A percentile compares a stretch with the other conserved stretches of the same genome.
Evolutionary conservation across 2,329 filamentous ascomycete species (phyloP).

Genomic region (Endothia cerciana): DNA sequence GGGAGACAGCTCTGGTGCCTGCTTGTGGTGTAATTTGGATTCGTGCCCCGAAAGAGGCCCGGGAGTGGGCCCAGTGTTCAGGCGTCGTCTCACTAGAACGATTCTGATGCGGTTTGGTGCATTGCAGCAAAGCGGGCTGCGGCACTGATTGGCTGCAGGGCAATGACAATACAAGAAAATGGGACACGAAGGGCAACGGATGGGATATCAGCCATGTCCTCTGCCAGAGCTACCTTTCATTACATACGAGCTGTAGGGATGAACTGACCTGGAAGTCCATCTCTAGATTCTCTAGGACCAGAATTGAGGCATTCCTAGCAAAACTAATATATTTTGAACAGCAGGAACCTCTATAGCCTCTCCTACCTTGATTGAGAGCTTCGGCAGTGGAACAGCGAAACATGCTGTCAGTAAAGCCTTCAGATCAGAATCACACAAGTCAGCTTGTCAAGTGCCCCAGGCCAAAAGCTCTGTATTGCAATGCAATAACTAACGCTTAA

Average conservation of each 20-base stretch:
- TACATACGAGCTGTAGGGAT: no score
- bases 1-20: no score
- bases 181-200: no score
- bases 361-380: background rate
- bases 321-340: background rate
- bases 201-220: background rate
- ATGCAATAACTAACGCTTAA: no score
- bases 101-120: conserved; percentile 5
- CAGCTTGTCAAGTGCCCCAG: no score
- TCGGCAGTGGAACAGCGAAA: background rate
- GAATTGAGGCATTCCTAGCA: background rate
- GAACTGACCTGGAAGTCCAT: background rate
- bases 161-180: background rate
- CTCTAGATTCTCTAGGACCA: no score
- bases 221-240: background rate
- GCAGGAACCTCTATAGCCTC: background rate
- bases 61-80: background rate
- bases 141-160: conserved; percentile 8
- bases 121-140: conserved; percentile 24
- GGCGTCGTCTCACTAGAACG: conserved; percentile 12
- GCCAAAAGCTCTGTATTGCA: no score
- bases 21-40: no score
- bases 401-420: no score
- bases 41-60: no score
- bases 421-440: no score